Evolutionary conservation across 345 rosid species (phyloP).

Genomic region (Salix caprea): DNA sequence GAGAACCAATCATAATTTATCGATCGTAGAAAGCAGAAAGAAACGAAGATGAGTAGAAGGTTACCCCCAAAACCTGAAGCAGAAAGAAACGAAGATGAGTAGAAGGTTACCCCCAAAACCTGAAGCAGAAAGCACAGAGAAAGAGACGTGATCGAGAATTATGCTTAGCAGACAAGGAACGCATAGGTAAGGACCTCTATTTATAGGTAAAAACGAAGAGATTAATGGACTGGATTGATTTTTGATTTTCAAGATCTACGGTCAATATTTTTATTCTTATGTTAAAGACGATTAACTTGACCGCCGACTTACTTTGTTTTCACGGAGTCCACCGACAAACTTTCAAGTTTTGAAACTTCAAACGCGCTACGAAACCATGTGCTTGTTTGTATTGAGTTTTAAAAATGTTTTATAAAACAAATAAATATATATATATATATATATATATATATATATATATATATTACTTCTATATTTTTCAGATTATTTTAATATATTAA

Average conservation of each 20-base stretch:
- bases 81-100: background rate
- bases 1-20: no score
- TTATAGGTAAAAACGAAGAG: background rate
- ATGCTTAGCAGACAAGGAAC: background rate
- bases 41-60: background rate
- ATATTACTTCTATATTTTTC: no score
- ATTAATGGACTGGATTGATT: background rate
- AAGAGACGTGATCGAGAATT: background rate
- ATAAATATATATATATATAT: no score
- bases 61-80: background rate
- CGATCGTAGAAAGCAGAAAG: background rate
- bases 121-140: background rate
- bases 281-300: background rate
- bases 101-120: background rate
- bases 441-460: no score
- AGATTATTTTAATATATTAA: no score
- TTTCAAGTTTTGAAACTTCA: background rate
- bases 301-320: background rate
- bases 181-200: fast-evolving
- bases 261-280: background rate
- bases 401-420: no score
- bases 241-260: background rate
- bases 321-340: background rate
- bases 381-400: no score
- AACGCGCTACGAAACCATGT: background rate